A percentile compares a stretch with the other conserved stretches of the same genome.
These are phyloP conservation scores for Salvia rosmarinus DNA, from an alignment of 257 asterid species.

Conservation along the genomic window DNA sequence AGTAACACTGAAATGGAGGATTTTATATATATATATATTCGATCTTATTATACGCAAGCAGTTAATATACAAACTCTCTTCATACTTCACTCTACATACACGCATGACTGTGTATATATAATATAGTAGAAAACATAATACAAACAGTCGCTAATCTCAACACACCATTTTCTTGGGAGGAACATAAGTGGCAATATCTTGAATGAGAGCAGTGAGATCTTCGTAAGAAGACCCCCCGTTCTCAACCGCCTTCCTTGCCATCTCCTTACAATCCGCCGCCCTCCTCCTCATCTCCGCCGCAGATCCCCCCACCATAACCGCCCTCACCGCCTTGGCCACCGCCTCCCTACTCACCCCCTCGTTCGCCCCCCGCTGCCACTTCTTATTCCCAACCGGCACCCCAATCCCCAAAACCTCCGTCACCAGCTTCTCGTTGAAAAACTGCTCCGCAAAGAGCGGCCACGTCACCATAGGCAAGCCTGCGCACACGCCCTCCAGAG, in stretches of 20 bases:
- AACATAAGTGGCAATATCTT: slow-evolving; percentile 49
- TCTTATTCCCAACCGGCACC: slow-evolving; percentile 41
- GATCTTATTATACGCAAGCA: no score
- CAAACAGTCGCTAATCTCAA: no score
- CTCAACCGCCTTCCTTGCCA: slow-evolving; percentile 46
- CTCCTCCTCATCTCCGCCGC: slow-evolving; percentile 45
- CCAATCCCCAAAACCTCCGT: slow-evolving; percentile 41
- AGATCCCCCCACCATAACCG: slow-evolving; percentile 40
- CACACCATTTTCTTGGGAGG: no score
- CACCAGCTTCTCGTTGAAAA: slow-evolving; percentile 49
- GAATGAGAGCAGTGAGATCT: slow-evolving; percentile 36
- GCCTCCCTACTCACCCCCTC: slow-evolving; percentile 44
- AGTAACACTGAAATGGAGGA: no score
- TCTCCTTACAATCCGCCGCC: slow-evolving; percentile 37
- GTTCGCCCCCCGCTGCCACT: slow-evolving; percentile 31
- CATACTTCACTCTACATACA: no score
- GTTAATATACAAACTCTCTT: no score
- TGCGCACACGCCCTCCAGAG: slow-evolving; percentile 40
- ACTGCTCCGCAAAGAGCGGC: slow-evolving; percentile 54
- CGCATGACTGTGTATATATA: no score
- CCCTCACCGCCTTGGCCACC: slow-evolving; percentile 37
- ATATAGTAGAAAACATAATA: no score
- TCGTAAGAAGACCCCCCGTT: slow-evolving; percentile 55
- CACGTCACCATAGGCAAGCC: slow-evolving; percentile 59
- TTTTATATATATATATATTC: no score